These are phyloP conservation scores for Actinidia arguta DNA, from an alignment of 179 eudicot species.

Conservation along the genomic window DNA sequence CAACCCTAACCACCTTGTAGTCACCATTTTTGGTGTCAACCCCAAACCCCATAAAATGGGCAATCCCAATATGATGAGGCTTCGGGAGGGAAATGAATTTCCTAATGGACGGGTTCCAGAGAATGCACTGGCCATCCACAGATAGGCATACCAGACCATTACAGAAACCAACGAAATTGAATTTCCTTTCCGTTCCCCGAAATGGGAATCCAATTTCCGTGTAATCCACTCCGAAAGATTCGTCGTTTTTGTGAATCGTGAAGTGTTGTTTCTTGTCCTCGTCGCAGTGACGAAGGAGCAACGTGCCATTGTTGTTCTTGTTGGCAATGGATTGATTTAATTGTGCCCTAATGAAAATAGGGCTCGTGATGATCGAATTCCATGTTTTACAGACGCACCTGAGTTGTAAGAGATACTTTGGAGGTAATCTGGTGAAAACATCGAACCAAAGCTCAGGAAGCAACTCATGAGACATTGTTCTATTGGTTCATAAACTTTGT, in stretches of 20 bases:
- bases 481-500: no score
- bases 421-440: not conserved
- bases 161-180: not conserved
- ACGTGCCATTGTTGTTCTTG: no score
- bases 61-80: not conserved
- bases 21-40: not conserved
- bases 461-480: no score
- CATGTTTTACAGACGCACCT: not conserved
- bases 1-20: not conserved
- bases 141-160: constrained; percentile 1
- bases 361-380: not conserved
- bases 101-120: constrained; percentile 12
- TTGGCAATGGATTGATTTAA: not conserved
- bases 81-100: not conserved
- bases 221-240: no score
- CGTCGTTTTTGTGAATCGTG: not conserved
- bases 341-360: not conserved
- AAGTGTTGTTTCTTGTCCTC: not conserved
- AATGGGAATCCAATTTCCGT: constrained; percentile 1
- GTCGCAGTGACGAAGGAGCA: no score
- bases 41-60: not conserved
- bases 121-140: not conserved
- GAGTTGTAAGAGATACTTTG: not conserved
- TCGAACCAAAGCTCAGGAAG: no score
- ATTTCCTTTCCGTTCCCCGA: no score